These are phyloP conservation scores for Paspalum vaginatum DNA, from an alignment of 176 grass and related monocot species.

Conservation along the genomic window DNA sequence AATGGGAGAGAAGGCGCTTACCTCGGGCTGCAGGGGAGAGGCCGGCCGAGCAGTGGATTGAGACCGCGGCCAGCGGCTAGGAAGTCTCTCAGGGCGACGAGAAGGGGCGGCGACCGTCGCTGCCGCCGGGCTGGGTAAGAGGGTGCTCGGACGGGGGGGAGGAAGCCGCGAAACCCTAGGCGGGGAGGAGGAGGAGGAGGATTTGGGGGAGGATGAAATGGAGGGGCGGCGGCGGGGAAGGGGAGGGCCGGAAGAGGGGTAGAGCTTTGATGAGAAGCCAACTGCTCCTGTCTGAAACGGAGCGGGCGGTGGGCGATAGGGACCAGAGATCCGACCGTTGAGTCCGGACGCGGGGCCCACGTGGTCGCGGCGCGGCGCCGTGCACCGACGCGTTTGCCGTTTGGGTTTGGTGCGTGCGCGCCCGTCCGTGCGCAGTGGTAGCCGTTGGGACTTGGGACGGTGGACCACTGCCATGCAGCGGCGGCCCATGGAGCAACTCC, in stretches of 20 bases:
- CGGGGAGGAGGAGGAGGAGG: conserved; percentile 5
- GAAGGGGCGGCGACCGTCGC: background rate
- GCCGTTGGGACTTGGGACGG: conserved; percentile 15
- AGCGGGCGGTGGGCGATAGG: background rate
- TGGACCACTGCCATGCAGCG: too few species aligned
- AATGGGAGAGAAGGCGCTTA: background rate
- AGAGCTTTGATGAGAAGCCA: conserved; percentile 22
- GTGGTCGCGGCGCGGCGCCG: conserved; percentile 15
- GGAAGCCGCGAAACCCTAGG: conserved; percentile 33
- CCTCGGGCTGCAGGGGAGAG: background rate
- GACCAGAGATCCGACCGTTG: conserved; percentile 47
- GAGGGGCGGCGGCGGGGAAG: background rate
- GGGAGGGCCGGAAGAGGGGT: background rate
- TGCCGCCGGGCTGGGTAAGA: background rate
- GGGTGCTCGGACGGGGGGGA: background rate
- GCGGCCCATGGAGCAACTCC: too few species aligned
- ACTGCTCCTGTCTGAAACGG: conserved; percentile 32
- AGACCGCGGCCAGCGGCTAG: background rate
- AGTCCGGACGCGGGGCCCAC: background rate
- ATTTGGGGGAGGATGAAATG: background rate
- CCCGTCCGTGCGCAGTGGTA: background rate
- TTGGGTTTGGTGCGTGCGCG: background rate
- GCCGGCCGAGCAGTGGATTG: background rate
- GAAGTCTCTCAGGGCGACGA: background rate
- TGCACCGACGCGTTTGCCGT: conserved; percentile 26